Evolutionary conservation across 163 green algal species (phyloP), one percentile per base, ranked within the genome.

Genomic region (Prototheca wickerhamii): DNA sequence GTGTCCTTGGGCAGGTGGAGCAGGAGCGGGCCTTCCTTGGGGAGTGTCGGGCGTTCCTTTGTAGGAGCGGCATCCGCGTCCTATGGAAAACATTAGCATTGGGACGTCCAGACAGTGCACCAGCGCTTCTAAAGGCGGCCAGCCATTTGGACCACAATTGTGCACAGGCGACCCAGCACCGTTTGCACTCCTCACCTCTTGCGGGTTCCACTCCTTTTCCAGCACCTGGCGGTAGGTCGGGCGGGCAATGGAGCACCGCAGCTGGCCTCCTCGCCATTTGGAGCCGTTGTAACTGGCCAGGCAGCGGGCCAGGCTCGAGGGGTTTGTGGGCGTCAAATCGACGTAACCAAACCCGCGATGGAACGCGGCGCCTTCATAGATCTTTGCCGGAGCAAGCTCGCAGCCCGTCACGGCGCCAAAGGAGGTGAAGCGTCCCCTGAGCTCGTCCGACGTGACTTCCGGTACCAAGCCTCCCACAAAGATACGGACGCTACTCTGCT

Each of bases 201-300:
- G 56, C 44, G 60, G 60, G 6, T 33, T 56, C 58, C 60, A 69
- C 63, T 87, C 72, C 20, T 67, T 29, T 8, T 60, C 43, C 58
- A 88, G 56, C 4, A 59, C 53, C 20, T 67, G 43, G 18, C 61
- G 28, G 63, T 75, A 85, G 20, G 72, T 43, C 21, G 79, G 84
- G 31, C 61, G 67, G 1, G 85, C 85, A 20, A 78, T 35, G 44
- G 87, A 71, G 31, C 86, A 80, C 17, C 72, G 75, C 29, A 92
- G 72, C 35, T 76, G 54, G 28, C 73, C 61, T 7, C 85, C 83
- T 3, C 72, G 64, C 82, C 82, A 92, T 59, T 81, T 84, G 71
- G 74, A 81, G 60, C 86, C 79, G 35, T 92, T 91, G 68, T 90
- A 92, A 62, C 74, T 62, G 26, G 69, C 79, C 5, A 92, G 69